These are phyloP conservation scores for Begonia peltatifolia DNA, from an alignment of 306 rosid genomes.

Conservation along the genomic window DNA sequence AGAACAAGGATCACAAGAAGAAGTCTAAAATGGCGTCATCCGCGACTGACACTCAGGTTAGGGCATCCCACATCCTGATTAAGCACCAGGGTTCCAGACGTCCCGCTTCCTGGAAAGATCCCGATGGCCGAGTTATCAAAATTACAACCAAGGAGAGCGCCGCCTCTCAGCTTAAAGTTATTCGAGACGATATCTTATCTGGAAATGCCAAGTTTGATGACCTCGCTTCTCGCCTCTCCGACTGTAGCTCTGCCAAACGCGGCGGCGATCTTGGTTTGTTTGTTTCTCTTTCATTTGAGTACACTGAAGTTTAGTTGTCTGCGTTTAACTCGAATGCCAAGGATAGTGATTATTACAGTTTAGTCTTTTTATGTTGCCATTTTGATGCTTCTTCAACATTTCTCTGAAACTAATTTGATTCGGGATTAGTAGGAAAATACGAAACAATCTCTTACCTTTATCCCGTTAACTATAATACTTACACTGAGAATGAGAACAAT, in stretches of 20 bases:
- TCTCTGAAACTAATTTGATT: too few relatives aligned
- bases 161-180: slow-evolving; percentile 45
- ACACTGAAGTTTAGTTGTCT: too few relatives aligned
- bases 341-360: too few relatives aligned
- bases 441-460: too few relatives aligned
- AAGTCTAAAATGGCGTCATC: slow-evolving; percentile 58
- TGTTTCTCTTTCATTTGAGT: too few relatives aligned
- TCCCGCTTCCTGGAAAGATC: slow-evolving; percentile 96
- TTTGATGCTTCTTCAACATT: too few relatives aligned
- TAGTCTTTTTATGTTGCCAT: too few relatives aligned
- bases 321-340: too few relatives aligned
- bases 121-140: slow-evolving; percentile 64
- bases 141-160: slow-evolving; percentile 64
- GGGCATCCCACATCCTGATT: slow-evolving; percentile 91
- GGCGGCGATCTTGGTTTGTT: slow-evolving; percentile 86
- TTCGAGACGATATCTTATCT: slow-evolving; percentile 62
- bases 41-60: slow-evolving; percentile 35
- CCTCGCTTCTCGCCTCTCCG: slow-evolving; percentile 65
- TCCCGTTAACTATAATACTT: too few relatives aligned
- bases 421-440: too few relatives aligned
- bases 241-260: slow-evolving; percentile 95
- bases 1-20: slow-evolving; percentile 31
- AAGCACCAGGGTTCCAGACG: slow-evolving; percentile 90
- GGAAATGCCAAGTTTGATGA: slow-evolving; percentile 67
- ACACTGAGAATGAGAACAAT: too few relatives aligned